These are phyloP conservation scores for Ascocoryne sarcoides DNA, from an alignment of 2,329 filamentous ascomycete genomes.

Conservation along the genomic window DNA sequence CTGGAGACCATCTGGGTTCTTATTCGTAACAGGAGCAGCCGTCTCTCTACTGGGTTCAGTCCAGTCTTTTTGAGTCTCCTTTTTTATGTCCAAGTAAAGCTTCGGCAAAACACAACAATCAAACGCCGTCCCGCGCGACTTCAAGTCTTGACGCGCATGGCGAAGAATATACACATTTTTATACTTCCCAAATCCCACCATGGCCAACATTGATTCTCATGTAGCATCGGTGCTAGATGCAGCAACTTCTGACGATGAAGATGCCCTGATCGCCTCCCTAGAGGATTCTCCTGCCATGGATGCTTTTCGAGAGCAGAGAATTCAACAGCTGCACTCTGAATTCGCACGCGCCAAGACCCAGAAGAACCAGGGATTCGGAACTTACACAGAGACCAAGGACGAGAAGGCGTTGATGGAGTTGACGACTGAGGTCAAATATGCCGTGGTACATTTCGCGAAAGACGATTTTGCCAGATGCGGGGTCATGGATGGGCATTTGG, in stretches of 20 bases:
- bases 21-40: too few species aligned
- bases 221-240: conserved; percentile 40
- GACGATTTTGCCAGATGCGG: conserved; percentile 34
- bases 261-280: conserved; percentile 48
- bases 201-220: conserved; percentile 39
- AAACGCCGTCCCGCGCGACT: too few species aligned
- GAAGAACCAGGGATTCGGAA: conserved; percentile 41
- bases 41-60: too few species aligned
- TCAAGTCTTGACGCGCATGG: too few species aligned
- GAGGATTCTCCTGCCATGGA: conserved; percentile 43
- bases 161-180: too few species aligned
- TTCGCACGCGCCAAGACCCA: conserved; percentile 42
- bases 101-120: too few species aligned
- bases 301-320: conserved; percentile 46
- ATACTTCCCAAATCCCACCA: conserved; percentile 23
- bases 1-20: too few species aligned
- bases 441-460: conserved; percentile 34
- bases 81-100: too few species aligned
- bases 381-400: conserved; percentile 46
- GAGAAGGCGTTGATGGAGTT: conserved; percentile 47
- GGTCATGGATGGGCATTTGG: conserved; percentile 34
- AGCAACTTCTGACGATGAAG: conserved; percentile 40
- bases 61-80: too few species aligned
- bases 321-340: conserved; percentile 49
- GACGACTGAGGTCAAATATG: conserved; percentile 31